Percentiles rank a stretch among this genome's conserved stretches.
Evolutionary conservation across 768 basidiomycete species (phyloP).

Genomic region (Agaricus subrufescens): DNA sequence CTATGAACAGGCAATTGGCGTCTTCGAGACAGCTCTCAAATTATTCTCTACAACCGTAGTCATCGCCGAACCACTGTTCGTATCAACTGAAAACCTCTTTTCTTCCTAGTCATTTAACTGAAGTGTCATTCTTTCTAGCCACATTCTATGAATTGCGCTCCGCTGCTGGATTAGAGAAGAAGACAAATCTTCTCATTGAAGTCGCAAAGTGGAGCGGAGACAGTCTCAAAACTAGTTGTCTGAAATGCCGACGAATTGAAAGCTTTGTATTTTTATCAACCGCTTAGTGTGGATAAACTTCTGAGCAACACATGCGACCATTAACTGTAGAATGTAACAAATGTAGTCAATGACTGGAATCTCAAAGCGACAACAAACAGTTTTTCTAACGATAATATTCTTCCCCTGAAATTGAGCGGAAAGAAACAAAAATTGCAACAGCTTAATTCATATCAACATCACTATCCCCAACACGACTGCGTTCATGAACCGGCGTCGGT

Average conservation of each 20-base stretch:
- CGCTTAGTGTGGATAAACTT: no score
- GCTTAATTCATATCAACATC: constrained; percentile 4
- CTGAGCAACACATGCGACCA: no score
- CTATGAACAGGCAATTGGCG: constrained; percentile 54
- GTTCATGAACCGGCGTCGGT: neutral
- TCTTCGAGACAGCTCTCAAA: constrained; percentile 57
- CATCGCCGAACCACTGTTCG: constrained; percentile 75
- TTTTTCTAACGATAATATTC: neutral
- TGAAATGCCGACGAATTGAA: constrained; percentile 61
- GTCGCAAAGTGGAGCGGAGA: constrained; percentile 87
- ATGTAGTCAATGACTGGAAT: no score
- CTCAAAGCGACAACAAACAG: neutral
- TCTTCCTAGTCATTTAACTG: neutral
- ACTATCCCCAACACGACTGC: neutral
- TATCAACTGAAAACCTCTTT: constrained; percentile 2
- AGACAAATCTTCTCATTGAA: constrained; percentile 66
- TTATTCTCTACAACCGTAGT: constrained; percentile 68
- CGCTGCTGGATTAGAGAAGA: constrained; percentile 67
- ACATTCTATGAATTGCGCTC: constrained; percentile 83
- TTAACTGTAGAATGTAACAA: no score
- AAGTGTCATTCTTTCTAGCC: constrained; percentile 34
- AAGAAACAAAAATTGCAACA: neutral
- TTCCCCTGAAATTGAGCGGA: neutral
- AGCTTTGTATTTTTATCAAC: neutral
- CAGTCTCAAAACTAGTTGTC: constrained; percentile 67